These are phyloP conservation scores for Cutaneotrichosporon sp. DNA, from an alignment of 1,284 basidiomycete species.

Conservation along the genomic window DNA sequence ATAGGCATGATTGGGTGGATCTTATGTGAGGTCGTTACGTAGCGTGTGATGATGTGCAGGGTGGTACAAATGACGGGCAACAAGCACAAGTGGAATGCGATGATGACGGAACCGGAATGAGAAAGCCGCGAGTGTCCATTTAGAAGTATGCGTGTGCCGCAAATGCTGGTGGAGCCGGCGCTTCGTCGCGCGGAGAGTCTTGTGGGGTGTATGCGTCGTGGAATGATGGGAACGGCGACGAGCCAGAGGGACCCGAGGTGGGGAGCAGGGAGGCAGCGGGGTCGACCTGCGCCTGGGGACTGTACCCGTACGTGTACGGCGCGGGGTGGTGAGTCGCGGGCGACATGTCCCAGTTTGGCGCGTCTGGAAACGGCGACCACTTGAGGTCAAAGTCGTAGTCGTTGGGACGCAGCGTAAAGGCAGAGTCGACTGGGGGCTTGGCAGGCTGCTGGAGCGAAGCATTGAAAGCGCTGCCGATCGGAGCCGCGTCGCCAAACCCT, in stretches of 20 bases:
- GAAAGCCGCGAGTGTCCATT: slow-evolving; percentile 6
- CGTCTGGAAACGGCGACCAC: neutral
- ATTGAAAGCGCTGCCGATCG: neutral
- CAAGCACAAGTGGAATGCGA: slow-evolving; percentile 5
- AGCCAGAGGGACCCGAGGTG: neutral
- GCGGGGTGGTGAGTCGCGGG: neutral
- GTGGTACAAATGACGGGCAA: slow-evolving; percentile 9
- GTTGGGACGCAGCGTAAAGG: slow-evolving; percentile 2
- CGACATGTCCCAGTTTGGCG: neutral
- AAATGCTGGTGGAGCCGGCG: neutral
- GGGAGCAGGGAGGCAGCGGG: neutral
- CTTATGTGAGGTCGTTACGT: neutral
- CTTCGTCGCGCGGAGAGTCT: slow-evolving; percentile 1
- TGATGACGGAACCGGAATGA: neutral
- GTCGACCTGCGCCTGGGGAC: neutral
- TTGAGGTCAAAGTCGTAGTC: slow-evolving; percentile 6
- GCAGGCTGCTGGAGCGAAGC: neutral
- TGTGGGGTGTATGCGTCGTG: slow-evolving; percentile 4
- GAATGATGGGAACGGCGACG: slow-evolving; percentile 4
- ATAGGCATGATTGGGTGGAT: neutral
- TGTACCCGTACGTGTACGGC: slow-evolving; percentile 12
- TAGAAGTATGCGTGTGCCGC: neutral
- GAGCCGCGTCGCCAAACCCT: neutral
- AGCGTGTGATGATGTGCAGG: slow-evolving; percentile 4
- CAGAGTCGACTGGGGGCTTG: slow-evolving; percentile 1